phyloP scores from a whole-genome alignment of 73 alveolate genomes.

The Paramecium biaurelia region DNA sequence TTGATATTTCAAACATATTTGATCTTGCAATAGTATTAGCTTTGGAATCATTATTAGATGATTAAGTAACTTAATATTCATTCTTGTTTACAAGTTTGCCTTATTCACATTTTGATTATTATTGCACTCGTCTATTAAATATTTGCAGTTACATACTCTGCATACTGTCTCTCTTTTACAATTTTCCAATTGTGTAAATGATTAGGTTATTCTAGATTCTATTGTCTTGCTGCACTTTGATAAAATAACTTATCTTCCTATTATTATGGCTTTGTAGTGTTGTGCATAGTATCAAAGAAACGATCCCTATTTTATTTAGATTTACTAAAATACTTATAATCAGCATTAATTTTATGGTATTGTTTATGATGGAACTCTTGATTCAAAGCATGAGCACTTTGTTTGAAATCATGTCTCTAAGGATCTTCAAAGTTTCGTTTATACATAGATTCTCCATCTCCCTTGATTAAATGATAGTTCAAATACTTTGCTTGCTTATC shows the following conservation, averaged over 20 bases:
- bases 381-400: not conserved
- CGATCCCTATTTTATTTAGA: not conserved
- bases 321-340: not conserved
- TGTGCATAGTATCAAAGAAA: slow-evolving; percentile 54
- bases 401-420: not conserved
- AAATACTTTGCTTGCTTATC: slow-evolving; percentile 40
- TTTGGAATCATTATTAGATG: not conserved
- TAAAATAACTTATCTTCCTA: not conserved
- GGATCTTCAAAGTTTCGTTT: slow-evolving; percentile 51
- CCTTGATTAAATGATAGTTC: not conserved
- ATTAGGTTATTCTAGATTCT: slow-evolving; percentile 41
- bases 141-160: slow-evolving; percentile 28
- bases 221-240: slow-evolving; percentile 41
- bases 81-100: slow-evolving; percentile 3
- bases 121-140: slow-evolving; percentile 33
- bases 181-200: slow-evolving; percentile 61
- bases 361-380: slow-evolving; percentile 23
- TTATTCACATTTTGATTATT: not conserved
- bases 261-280: slow-evolving; percentile 10
- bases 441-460: slow-evolving; percentile 48
- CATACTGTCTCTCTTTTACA: slow-evolving; percentile 60
- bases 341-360: slow-evolving; percentile 43
- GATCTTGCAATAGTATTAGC: slow-evolving; percentile 1
- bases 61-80: not conserved
- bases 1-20: slow-evolving; percentile 59